phyloP scores from a whole-genome alignment of 495 filamentous ascomycete genomes.

The Barbatosphaeria neglecta region DNA sequence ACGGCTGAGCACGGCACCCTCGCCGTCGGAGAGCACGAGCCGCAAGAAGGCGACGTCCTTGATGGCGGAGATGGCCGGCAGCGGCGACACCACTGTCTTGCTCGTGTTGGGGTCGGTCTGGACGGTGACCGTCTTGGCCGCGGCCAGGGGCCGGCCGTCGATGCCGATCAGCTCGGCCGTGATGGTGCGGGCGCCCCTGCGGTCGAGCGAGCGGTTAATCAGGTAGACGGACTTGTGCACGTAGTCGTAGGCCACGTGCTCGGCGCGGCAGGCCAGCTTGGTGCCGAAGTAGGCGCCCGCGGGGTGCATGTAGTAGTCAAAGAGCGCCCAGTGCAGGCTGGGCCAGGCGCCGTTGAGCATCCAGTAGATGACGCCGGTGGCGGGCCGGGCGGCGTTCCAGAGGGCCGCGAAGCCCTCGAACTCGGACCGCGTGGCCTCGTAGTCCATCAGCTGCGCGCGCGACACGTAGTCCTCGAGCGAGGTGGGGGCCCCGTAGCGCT shows the following conservation, averaged over 20 bases:
- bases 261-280: conserved; percentile 38
- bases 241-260: conserved; percentile 49
- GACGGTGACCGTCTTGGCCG: conserved; percentile 6
- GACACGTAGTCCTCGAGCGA: conserved; percentile 43
- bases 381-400: conserved; percentile 39
- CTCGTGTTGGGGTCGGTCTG: conserved; percentile 27
- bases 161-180: conserved; percentile 36
- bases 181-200: conserved; percentile 29
- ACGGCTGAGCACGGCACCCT: conserved; percentile 31
- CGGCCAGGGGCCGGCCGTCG: conserved; percentile 30
- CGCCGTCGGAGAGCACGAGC: conserved; percentile 28
- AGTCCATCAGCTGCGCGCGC: conserved; percentile 49
- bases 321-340: conserved; percentile 53
- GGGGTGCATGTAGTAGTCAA: conserved; percentile 51
- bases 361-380: conserved; percentile 56
- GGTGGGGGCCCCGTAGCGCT: conserved; percentile 40
- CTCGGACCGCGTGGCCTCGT: conserved; percentile 49
- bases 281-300: conserved; percentile 49
- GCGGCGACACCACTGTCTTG: conserved; percentile 14
- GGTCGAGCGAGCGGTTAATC: conserved; percentile 44
- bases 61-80: conserved; percentile 20
- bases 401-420: conserved; percentile 45
- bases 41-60: conserved; percentile 41
- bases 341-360: conserved; percentile 60
- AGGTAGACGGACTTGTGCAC: conserved; percentile 30